Conservation (phyloP, 2,329 filamentous ascomycete species). For the Diaporthe aspalathi region DNA sequence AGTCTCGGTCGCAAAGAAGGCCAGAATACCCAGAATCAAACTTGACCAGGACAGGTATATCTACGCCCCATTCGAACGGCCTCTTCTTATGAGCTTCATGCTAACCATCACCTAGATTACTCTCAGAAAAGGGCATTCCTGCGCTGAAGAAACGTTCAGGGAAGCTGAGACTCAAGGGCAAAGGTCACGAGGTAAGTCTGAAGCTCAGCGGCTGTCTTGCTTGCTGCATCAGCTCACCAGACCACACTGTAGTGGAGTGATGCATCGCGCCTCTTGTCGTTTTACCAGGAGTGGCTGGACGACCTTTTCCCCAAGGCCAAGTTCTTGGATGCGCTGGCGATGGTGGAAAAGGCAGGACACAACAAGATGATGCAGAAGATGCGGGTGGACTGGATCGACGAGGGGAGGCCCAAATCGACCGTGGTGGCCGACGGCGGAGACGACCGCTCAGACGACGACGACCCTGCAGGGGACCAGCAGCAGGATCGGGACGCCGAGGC, state of each 20-base stretch:
- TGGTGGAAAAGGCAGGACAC: constrained; percentile 95
- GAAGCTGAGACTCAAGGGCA: constrained; percentile 85
- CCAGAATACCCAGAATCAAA: constrained; percentile 79
- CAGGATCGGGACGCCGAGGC: constrained; percentile 33
- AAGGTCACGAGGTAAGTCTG: constrained; percentile 82
- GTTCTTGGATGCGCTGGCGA: constrained; percentile 87
- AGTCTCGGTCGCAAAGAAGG: constrained; percentile 82
- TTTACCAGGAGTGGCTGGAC: constrained; percentile 97
- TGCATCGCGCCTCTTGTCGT: constrained; percentile 81
- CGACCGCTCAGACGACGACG: constrained; percentile 48
- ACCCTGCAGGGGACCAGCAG: constrained; percentile 33
- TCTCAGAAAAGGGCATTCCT: constrained; percentile 86
- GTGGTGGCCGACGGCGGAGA: constrained; percentile 49
- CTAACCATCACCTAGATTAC: constrained; percentile 65
- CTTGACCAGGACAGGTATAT: constrained; percentile 81
- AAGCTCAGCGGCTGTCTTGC: background rate
- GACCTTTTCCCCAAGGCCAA: constrained; percentile 95
- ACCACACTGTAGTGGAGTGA: constrained; percentile 76
- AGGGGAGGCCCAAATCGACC: constrained; percentile 67
- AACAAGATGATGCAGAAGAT: constrained; percentile 80
- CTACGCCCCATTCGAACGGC: background rate
- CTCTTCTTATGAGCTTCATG: background rate
- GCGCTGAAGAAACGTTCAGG: constrained; percentile 79
- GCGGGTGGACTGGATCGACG: constrained; percentile 86
- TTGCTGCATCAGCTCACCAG: background rate